These are phyloP conservation scores for Diversispora epigaea DNA, from an alignment of 192 early-diverging fungal genomes.

Conservation along the genomic window DNA sequence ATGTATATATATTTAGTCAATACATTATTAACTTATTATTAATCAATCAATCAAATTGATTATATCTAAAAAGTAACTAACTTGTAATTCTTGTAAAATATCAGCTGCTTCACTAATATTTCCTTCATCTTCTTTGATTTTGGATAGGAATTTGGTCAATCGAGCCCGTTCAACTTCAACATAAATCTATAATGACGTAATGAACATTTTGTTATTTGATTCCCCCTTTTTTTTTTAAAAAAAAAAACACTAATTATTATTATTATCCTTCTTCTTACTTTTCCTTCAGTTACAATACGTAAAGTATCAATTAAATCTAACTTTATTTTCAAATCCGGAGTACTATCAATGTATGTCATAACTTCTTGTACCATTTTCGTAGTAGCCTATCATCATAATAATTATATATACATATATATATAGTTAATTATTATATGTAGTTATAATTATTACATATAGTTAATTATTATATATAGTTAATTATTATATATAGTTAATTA, in stretches of 20 bases:
- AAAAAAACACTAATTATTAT: not conserved
- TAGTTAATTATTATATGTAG: not conserved
- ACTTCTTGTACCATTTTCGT: conserved; percentile 93
- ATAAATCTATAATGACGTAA: conserved; percentile 70
- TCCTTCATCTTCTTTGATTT: conserved; percentile 88
- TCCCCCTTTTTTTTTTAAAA: not conserved
- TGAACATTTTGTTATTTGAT: not conserved
- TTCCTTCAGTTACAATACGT: conserved; percentile 94
- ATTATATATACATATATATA: too few relatives aligned
- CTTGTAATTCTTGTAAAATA: conserved; percentile 94
- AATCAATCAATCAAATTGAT: conserved; percentile 26
- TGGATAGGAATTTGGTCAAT: conserved; percentile 84
- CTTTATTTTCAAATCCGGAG: conserved; percentile 77
- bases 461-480: not conserved
- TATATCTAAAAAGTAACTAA: conserved; percentile 26
- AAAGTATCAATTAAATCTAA: conserved; percentile 93
- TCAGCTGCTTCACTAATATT: conserved; percentile 90
- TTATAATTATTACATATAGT: not conserved
- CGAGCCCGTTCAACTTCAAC: conserved; percentile 98
- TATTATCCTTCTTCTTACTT: conserved; percentile 63
- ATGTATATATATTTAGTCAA: not conserved
- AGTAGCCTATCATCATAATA: conserved; percentile 64
- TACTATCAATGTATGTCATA: conserved; percentile 85
- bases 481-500: conserved; percentile 5
- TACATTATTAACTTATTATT: too few relatives aligned